A percentile compares a stretch with the other conserved stretches of the same genome.
phyloP scores from a whole-genome alignment of 1,139 yeast species.

The Hansenula lynferdii region DNA sequence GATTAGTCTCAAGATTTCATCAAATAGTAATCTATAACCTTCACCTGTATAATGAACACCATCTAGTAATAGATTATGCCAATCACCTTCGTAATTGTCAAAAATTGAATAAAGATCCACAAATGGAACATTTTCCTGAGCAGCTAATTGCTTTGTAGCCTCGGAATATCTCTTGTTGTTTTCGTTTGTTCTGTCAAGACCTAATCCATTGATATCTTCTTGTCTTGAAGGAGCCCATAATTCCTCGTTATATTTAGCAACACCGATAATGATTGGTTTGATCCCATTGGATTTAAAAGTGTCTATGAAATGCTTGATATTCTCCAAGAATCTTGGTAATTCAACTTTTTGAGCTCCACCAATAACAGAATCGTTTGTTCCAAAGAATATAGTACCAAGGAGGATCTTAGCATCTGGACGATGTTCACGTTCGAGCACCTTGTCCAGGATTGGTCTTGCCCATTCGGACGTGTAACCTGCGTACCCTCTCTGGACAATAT shows the following conservation, averaged over 20 bases:
- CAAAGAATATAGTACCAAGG: constrained; percentile 62
- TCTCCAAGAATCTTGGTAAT: constrained; percentile 40
- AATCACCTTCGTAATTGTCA: constrained; percentile 19
- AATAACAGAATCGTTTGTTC: constrained; percentile 66
- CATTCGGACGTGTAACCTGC: constrained; percentile 58
- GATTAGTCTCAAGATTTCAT: constrained; percentile 37
- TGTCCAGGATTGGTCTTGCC: constrained; percentile 41
- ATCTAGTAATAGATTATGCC: constrained; percentile 37
- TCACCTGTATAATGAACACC: constrained; percentile 66
- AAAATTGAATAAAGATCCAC: constrained; percentile 49
- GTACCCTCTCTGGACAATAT: constrained; percentile 55
- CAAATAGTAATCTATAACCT: constrained; percentile 53
- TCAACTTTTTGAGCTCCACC: constrained; percentile 51
- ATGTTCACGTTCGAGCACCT: constrained; percentile 40
- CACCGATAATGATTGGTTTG: constrained; percentile 53
- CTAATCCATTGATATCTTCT: constrained; percentile 26
- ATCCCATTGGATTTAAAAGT: constrained; percentile 36
- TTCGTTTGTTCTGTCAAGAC: constrained; percentile 35
- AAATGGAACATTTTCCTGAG: constrained; percentile 40
- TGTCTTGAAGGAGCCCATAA: constrained; percentile 29
- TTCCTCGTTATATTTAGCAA: constrained; percentile 50
- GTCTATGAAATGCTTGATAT: constrained; percentile 38
- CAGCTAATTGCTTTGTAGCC: constrained; percentile 43
- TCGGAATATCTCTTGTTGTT: constrained; percentile 44
- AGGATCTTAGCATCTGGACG: constrained; percentile 27